Conservation (phyloP, 441 rosid species). For the Brassica hybrid region DNA sequence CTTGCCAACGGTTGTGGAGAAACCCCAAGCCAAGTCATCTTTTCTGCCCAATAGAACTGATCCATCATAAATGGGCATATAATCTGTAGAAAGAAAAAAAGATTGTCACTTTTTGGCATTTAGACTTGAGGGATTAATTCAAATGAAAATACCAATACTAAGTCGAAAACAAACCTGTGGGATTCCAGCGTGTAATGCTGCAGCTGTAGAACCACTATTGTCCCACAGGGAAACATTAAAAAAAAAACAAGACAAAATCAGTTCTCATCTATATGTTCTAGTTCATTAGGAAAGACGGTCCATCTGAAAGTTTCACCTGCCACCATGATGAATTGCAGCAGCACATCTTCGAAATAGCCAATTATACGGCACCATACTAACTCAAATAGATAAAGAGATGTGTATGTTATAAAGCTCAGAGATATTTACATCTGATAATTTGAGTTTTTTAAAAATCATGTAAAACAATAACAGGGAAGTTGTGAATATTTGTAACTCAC, state of each 20-base stretch:
- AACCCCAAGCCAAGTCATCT: slow-evolving; percentile 94
- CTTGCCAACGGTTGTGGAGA: slow-evolving; percentile 80
- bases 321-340: slow-evolving; percentile 93
- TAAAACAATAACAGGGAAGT: neutral
- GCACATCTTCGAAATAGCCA: slow-evolving; percentile 77
- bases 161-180: slow-evolving; percentile 74
- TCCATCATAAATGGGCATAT: slow-evolving; percentile 89
- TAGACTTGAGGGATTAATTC: neutral
- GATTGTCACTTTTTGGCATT: neutral
- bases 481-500: slow-evolving; percentile 49
- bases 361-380: slow-evolving; percentile 71
- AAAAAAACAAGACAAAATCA: slow-evolving; percentile 29
- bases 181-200: slow-evolving; percentile 81
- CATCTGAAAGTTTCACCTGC: slow-evolving; percentile 60
- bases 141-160: neutral
- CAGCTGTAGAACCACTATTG: slow-evolving; percentile 87
- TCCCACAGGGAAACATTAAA: slow-evolving; percentile 17
- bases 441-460: neutral
- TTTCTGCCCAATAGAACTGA: slow-evolving; percentile 97
- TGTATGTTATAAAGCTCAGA: neutral
- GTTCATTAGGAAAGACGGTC: slow-evolving; percentile 23
- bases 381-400: slow-evolving; percentile 22
- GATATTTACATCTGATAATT: neutral
- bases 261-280: neutral
- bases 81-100: slow-evolving; percentile 50